Conservation (phyloP, 345 rosid species). For the Passiflora organensis region DNA sequence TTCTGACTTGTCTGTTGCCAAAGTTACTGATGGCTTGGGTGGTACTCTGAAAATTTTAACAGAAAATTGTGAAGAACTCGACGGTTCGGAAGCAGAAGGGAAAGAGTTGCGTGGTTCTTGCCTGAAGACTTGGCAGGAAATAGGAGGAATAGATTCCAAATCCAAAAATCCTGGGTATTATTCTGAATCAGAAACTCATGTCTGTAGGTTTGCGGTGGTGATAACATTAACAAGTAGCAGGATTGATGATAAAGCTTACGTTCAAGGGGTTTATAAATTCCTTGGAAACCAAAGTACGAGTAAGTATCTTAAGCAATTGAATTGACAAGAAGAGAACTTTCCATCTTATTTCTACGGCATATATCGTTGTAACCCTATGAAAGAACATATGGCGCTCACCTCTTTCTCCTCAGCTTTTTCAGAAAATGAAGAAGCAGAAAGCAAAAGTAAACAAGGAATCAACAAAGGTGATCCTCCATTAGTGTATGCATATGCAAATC, state of each 20-base stretch:
- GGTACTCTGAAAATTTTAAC: conserved; percentile 15
- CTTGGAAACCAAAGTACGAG: conserved; percentile 19
- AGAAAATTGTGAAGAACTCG: conserved; percentile 22
- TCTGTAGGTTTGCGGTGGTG: conserved; percentile 42
- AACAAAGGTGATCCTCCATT: conserved; percentile 13
- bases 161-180: background rate
- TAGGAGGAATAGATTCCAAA: conserved; percentile 2
- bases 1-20: conserved; percentile 31
- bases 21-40: conserved; percentile 26
- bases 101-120: conserved; percentile 25
- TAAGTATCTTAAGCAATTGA: conserved; percentile 12
- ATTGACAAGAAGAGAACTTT: background rate
- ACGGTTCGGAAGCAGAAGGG: conserved; percentile 13
- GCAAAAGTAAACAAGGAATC: conserved; percentile 11
- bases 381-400: too few relatives aligned
- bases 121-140: conserved; percentile 30
- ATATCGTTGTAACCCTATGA: background rate
- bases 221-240: conserved; percentile 32
- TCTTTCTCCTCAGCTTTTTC: conserved; percentile 3
- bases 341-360: background rate
- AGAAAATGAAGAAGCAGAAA: conserved; percentile 4
- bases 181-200: conserved; percentile 4
- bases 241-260: conserved; percentile 27
- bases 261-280: conserved; percentile 24
- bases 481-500: background rate